A percentile compares a stretch with the other conserved stretches of the same genome.
These are phyloP conservation scores for Dipteronia dyeriana DNA, from an alignment of 345 rosid species.

Conservation along the genomic window DNA sequence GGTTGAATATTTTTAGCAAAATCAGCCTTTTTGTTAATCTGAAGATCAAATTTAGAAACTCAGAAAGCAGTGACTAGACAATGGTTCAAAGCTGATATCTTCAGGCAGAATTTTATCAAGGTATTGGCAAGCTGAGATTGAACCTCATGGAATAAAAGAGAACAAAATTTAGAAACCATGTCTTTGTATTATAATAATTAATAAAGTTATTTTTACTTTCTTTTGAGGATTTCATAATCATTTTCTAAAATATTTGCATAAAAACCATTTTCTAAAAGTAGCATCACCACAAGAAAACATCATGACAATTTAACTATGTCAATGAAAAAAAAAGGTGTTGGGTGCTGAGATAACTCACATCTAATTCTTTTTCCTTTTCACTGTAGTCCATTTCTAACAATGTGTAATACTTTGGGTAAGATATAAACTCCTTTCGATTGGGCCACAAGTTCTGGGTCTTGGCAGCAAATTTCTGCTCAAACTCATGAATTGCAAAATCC, in stretches of 20 bases:
- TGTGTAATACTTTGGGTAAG: conserved; percentile 61
- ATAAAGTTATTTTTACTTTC: neutral
- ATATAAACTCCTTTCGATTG: conserved; percentile 53
- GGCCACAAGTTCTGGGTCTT: conserved; percentile 73
- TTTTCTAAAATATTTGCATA: conserved; percentile 12
- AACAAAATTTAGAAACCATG: neutral
- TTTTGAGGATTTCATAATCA: neutral
- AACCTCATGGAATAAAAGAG: neutral
- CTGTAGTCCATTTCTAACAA: conserved; percentile 86
- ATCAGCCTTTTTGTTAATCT: conserved; percentile 45
- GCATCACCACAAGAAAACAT: conserved; percentile 3
- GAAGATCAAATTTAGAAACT: conserved; percentile 24
- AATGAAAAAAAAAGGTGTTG: neutral
- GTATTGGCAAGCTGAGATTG: neutral
- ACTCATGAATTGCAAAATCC: conserved; percentile 54
- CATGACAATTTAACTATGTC: neutral
- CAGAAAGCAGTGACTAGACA: conserved; percentile 10
- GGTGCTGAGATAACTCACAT: conserved; percentile 44
- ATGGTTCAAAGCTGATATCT: conserved; percentile 4
- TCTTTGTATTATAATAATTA: neutral
- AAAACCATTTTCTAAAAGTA: conserved; percentile 14
- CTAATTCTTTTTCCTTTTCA: conserved; percentile 46
- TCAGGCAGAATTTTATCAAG: neutral
- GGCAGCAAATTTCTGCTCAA: conserved; percentile 60
- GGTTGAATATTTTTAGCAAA: conserved; percentile 48